Evolutionary conservation across 2,329 filamentous ascomycete species (phyloP).

Genomic region (Alternaria sp.): DNA sequence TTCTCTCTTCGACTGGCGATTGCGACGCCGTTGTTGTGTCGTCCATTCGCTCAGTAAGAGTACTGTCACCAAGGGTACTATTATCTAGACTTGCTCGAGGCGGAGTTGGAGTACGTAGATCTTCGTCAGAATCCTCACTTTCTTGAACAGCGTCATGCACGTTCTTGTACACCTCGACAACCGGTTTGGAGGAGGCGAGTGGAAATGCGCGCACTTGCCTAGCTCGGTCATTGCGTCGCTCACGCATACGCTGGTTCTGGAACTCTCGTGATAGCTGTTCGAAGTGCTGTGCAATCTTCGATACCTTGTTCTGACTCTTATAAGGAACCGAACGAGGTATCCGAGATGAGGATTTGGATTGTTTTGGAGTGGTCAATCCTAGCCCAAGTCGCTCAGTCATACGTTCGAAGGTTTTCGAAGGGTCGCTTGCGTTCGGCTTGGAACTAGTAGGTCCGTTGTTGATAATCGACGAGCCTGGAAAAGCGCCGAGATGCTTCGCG

Average conservation of each 20-base stretch:
- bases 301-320: conserved; percentile 77
- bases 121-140: conserved; percentile 71
- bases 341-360: conserved; percentile 68
- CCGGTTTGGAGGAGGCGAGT: conserved; percentile 89
- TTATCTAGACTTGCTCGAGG: conserved; percentile 47
- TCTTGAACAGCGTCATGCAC: conserved; percentile 93
- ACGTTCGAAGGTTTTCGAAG: conserved; percentile 66
- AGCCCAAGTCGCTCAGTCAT: conserved; percentile 76
- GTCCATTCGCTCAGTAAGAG: conserved; percentile 45
- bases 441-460: conserved; percentile 31
- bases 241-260: conserved; percentile 88
- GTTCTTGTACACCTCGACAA: conserved; percentile 94
- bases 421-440: conserved; percentile 46
- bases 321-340: conserved; percentile 81
- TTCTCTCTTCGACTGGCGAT: conserved; percentile 48
- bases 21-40: conserved; percentile 42
- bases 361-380: conserved; percentile 65
- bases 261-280: conserved; percentile 97
- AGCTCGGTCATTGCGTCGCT: conserved; percentile 81
- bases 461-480: conserved; percentile 28
- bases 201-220: conserved; percentile 83
- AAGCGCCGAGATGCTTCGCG: conserved; percentile 32
- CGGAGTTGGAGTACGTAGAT: conserved; percentile 53
- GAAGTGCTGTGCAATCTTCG: conserved; percentile 92
- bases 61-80: conserved; percentile 50